Evolutionary conservation across 768 basidiomycete species (phyloP).

Genomic region (Macrolepiota albuminosa): DNA sequence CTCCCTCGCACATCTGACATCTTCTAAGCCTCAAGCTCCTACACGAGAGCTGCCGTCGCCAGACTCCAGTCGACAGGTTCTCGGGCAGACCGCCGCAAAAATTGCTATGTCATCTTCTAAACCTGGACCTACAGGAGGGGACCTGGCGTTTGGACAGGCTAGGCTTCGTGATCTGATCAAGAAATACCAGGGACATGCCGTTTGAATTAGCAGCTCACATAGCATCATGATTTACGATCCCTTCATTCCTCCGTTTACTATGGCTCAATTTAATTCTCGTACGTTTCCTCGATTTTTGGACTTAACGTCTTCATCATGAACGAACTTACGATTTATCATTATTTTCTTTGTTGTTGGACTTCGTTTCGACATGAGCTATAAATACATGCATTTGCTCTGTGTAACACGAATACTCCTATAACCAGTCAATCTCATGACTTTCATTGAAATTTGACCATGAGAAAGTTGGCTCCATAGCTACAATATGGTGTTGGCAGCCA

Average conservation of each 20-base stretch:
- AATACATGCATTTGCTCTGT: not conserved
- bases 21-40: conserved; percentile 14
- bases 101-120: conserved; percentile 20
- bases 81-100: conserved; percentile 11
- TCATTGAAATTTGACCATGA: not conserved
- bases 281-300: not conserved
- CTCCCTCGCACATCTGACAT: conserved; percentile 55
- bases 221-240: conserved; percentile 1
- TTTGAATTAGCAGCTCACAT: conserved; percentile 1
- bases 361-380: not conserved
- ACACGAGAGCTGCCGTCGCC: conserved; percentile 27
- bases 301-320: not conserved
- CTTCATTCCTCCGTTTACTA: not conserved
- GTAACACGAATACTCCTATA: not conserved
- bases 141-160: conserved; percentile 74
- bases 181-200: conserved; percentile 58
- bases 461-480: not conserved
- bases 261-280: not conserved
- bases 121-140: conserved; percentile 28
- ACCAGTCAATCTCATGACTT: not conserved
- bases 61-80: conserved; percentile 6
- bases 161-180: conserved; percentile 73
- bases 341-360: conserved; percentile 6
- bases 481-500: not conserved
- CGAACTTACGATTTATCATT: conserved; percentile 14